A percentile compares a stretch with the other conserved stretches of the same genome.
Conservation (phyloP, 208 protist genomes). For the Acanthamoeba sp. region DNA sequence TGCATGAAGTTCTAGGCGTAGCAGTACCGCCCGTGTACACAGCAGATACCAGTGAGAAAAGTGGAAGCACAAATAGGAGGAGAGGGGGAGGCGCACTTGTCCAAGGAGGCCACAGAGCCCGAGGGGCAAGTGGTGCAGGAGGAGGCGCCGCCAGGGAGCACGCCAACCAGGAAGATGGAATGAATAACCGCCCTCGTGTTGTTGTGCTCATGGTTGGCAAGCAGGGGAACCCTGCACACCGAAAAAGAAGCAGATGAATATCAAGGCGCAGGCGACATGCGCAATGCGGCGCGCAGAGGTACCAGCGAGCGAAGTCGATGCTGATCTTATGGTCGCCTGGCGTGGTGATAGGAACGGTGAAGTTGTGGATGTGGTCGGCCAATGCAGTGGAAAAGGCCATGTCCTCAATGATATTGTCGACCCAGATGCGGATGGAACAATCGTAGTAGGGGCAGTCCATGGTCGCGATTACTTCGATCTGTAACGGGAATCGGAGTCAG, state of each 20-base stretch:
- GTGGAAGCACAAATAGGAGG: neutral
- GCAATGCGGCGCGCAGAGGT: neutral
- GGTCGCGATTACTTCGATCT: neutral
- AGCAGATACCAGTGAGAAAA: neutral
- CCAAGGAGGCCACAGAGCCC: neutral
- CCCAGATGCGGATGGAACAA: conserved; percentile 61
- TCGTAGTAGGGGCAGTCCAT: conserved; percentile 56
- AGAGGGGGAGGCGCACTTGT: neutral
- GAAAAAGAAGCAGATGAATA: neutral
- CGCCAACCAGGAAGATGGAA: conserved; percentile 27
- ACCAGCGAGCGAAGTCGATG: conserved; percentile 72
- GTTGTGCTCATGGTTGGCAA: conserved; percentile 71
- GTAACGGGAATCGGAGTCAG: neutral
- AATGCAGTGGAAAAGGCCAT: neutral
- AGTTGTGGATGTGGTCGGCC: neutral
- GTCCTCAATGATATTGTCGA: conserved; percentile 25
- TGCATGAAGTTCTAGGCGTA: conserved; percentile 22
- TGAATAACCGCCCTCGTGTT: conserved; percentile 32
- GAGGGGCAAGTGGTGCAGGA: conserved; percentile 19
- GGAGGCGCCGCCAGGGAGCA: conserved; percentile 22
- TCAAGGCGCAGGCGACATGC: neutral
- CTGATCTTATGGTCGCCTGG: conserved; percentile 27
- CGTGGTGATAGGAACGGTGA: neutral
- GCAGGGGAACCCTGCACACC: conserved; percentile 51
- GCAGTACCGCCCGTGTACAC: too few species aligned